A percentile compares a stretch with the other conserved stretches of the same genome.
These are phyloP conservation scores for Erythrophleum ivorense DNA, from an alignment of 331 rosid species.

Conservation along the genomic window DNA sequence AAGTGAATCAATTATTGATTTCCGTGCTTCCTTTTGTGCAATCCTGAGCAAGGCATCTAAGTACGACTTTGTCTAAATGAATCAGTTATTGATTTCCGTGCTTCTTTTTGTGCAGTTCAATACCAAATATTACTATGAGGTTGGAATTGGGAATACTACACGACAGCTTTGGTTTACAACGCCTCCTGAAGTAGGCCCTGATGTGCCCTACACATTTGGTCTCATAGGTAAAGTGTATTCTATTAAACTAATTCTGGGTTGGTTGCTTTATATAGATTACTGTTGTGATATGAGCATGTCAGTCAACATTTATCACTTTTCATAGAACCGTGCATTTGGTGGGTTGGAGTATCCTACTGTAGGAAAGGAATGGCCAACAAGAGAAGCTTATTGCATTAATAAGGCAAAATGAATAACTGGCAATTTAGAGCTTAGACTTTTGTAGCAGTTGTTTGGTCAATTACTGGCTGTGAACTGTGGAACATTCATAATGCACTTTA, in stretches of 20 bases:
- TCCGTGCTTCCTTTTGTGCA: conserved; percentile 40
- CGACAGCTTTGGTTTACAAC: conserved; percentile 66
- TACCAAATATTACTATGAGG: conserved; percentile 69
- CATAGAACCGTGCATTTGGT: not conserved
- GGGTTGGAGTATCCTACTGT: not conserved
- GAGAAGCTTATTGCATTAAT: too few species aligned
- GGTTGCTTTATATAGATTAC: not conserved
- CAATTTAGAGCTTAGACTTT: not conserved
- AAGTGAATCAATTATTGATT: conserved; percentile 24
- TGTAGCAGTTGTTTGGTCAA: not conserved
- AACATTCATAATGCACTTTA: not conserved
- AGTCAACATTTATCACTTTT: conserved; percentile 4
- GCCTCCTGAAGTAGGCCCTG: conserved; percentile 79
- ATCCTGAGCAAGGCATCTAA: conserved; percentile 43
- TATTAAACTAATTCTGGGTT: not conserved
- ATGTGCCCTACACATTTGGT: conserved; percentile 79
- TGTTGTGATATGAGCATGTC: conserved; percentile 6
- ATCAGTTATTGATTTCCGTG: conserved; percentile 30
- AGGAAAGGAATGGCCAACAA: not conserved
- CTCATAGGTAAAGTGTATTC: conserved; percentile 57
- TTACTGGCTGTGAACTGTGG: not conserved
- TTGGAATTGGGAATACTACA: conserved; percentile 52
- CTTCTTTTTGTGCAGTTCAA: conserved; percentile 52
- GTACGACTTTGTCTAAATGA: not conserved
- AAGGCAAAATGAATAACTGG: not conserved